These are phyloP conservation scores for Bryum argenteum DNA, from an alignment of 225 moss, liverwort and hornwort species.

Conservation along the genomic window DNA sequence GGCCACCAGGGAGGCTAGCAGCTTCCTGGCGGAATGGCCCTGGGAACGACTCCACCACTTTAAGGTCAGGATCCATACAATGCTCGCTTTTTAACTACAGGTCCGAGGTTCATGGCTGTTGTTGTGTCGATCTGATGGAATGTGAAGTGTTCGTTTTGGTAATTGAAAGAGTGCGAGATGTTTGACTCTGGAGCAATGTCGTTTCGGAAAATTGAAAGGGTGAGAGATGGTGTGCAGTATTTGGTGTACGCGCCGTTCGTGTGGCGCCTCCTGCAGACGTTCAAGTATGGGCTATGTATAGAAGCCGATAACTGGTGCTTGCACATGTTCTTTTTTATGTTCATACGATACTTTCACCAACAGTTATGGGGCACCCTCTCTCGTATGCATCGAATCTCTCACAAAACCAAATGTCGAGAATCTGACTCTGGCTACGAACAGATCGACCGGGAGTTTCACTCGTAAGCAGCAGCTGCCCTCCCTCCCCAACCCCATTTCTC, in stretches of 20 bases:
- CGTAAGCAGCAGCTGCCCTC: too few relatives aligned
- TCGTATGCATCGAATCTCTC: slow-evolving; percentile 50
- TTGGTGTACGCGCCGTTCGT: slow-evolving; percentile 66
- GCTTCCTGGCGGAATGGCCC: slow-evolving; percentile 51
- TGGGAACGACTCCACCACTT: slow-evolving; percentile 51
- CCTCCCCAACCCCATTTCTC: too few relatives aligned
- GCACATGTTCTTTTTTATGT: slow-evolving; percentile 60
- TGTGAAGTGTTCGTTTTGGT: too few relatives aligned
- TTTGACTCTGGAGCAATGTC: too few relatives aligned
- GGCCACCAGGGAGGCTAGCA: slow-evolving; percentile 30
- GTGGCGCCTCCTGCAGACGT: slow-evolving; percentile 47
- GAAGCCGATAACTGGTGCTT: slow-evolving; percentile 75
- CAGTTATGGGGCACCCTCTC: slow-evolving; percentile 66
- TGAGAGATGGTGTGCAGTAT: slow-evolving; percentile 57
- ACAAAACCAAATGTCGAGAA: slow-evolving; percentile 45
- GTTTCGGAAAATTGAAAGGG: too few relatives aligned
- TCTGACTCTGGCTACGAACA: slow-evolving; percentile 59
- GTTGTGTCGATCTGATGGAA: too few relatives aligned
- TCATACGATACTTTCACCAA: slow-evolving; percentile 21
- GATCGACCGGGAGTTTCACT: slow-evolving; percentile 84
- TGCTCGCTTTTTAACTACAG: too few relatives aligned
- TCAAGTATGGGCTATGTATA: slow-evolving; percentile 19
- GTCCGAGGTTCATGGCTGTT: too few relatives aligned
- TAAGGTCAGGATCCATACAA: slow-evolving; percentile 31
- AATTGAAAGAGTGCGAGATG: too few relatives aligned